phyloP scores from a whole-genome alignment of 345 rosid species.

The Cardiospermum halicacabum region DNA sequence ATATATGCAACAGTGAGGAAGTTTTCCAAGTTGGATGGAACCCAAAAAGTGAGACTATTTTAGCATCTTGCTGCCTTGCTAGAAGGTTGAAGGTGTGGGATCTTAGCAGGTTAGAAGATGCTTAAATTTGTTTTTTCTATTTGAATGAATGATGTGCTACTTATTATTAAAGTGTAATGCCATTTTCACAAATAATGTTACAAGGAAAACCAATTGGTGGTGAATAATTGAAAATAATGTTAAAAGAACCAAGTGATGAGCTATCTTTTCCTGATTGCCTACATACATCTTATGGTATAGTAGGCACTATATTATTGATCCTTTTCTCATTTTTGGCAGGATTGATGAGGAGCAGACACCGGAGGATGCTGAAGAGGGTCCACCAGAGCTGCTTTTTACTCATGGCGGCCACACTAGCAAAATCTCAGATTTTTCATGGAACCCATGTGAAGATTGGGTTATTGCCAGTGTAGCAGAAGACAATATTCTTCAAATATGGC shows the following conservation, averaged over 20 bases:
- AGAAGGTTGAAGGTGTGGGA: conserved; percentile 99
- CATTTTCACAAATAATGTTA: background rate
- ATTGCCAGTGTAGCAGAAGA: conserved; percentile 95
- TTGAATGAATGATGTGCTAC: background rate
- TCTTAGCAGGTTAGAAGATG: conserved; percentile 73
- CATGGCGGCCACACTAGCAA: conserved; percentile 99
- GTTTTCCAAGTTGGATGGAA: conserved; percentile 99
- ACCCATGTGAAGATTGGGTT: conserved; percentile 99
- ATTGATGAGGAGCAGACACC: conserved; percentile 69
- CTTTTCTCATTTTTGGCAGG: conserved; percentile 24
- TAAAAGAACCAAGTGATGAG: background rate
- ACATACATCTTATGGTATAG: background rate
- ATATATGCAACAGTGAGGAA: conserved; percentile 65
- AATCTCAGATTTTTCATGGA: conserved; percentile 98
- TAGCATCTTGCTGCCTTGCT: conserved; percentile 98
- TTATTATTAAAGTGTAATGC: background rate
- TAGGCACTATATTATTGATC: background rate
- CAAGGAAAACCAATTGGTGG: background rate
- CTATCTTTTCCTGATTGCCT: background rate
- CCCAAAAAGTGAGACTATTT: conserved; percentile 93
- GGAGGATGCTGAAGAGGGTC: conserved; percentile 99
- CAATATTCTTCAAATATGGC: conserved; percentile 99
- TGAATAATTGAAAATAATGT: background rate
- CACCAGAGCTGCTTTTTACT: conserved; percentile 93
- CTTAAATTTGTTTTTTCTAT: conserved; percentile 8